Conservation (phyloP, 331 rosid genomes). For the Cydonia oblonga region DNA sequence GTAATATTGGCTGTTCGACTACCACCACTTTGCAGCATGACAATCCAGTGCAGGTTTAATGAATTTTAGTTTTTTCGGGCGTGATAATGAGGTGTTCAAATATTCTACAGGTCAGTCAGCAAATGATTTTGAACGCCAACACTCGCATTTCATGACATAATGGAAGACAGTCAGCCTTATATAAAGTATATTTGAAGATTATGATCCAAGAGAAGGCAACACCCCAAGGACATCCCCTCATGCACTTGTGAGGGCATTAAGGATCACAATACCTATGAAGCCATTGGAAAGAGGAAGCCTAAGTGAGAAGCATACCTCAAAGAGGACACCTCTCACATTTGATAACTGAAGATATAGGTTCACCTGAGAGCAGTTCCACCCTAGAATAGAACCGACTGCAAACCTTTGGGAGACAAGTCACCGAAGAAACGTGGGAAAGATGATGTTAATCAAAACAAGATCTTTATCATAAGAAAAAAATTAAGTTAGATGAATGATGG, state of each 20-base stretch:
- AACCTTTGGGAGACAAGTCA: slow-evolving; percentile 58
- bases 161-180: neutral
- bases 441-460: slow-evolving; percentile 27
- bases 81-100: neutral
- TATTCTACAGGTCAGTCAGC: neutral
- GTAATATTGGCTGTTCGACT: neutral
- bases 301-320: slow-evolving; percentile 89
- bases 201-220: neutral
- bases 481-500: slow-evolving; percentile 30
- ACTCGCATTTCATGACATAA: neutral
- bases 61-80: neutral
- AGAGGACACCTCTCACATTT: slow-evolving; percentile 82
- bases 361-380: slow-evolving; percentile 57
- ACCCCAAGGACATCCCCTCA: neutral
- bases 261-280: slow-evolving; percentile 31
- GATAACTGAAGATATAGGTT: slow-evolving; percentile 44
- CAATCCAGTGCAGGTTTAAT: neutral
- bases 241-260: slow-evolving; percentile 26
- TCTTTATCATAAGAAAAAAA: slow-evolving; percentile 22
- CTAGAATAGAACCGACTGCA: slow-evolving; percentile 49
- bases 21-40: neutral
- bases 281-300: slow-evolving; percentile 46
- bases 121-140: neutral
- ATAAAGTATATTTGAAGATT: neutral
- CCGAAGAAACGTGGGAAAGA: slow-evolving; percentile 34